Conservation (phyloP, 305 asterid genomes). For the Rubia balearica region DNA sequence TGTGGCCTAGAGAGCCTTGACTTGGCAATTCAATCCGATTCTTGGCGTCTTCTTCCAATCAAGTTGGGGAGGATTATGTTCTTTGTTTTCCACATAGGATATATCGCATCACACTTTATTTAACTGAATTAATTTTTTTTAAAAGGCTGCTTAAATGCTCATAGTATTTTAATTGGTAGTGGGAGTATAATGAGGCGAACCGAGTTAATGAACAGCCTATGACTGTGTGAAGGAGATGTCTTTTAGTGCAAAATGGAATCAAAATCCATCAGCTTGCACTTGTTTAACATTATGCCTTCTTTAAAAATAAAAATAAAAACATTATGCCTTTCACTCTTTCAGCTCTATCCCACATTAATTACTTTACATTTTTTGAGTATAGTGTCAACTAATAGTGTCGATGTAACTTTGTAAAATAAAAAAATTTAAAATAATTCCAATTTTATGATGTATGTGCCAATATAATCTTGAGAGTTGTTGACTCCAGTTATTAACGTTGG, state of each 20-base stretch:
- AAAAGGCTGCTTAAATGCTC: not conserved
- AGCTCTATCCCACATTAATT: not conserved
- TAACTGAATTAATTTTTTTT: not conserved
- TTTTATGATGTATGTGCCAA: too few species aligned
- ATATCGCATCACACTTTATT: not conserved
- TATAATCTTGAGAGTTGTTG: too few species aligned
- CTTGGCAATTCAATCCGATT: slow-evolving; percentile 29
- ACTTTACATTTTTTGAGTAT: too few species aligned
- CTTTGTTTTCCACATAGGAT: slow-evolving; percentile 11
- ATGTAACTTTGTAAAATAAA: too few species aligned
- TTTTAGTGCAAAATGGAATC: slow-evolving; percentile 9
- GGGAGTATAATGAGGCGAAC: not conserved
- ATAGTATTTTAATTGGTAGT: not conserved
- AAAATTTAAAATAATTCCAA: too few species aligned
- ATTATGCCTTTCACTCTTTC: not conserved
- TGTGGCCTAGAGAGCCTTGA: slow-evolving; percentile 14
- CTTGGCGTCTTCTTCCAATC: slow-evolving; percentile 22
- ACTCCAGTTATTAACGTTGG: too few species aligned
- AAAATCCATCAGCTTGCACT: slow-evolving; percentile 16
- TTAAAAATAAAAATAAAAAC: too few species aligned
- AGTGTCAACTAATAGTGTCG: too few species aligned
- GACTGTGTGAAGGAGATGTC: not conserved
- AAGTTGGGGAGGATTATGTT: slow-evolving; percentile 25
- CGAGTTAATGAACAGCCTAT: not conserved
- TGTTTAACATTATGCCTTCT: not conserved